Evolutionary conservation across 306 rosid species (phyloP), one percentile per base, ranked within the genome.

Genomic region (Castanea mollissima): DNA sequence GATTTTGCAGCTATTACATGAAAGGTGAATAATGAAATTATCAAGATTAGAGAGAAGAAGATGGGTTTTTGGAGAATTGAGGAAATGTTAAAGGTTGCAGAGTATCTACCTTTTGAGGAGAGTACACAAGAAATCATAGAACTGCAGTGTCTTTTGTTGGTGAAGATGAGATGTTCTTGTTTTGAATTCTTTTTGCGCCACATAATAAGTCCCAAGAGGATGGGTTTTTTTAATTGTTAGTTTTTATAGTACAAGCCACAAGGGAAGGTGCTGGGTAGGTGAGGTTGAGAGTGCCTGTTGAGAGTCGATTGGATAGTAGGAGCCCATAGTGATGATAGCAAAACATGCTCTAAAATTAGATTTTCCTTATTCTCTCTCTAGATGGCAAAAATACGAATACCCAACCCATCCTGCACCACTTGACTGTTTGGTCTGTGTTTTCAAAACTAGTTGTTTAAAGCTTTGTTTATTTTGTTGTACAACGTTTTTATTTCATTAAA

Each of bases 171-270:
- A 20, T 78, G 79, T 75, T 68, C 74, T 60, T 55, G 73, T 74
- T 87, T 80, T 31, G 55, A 74, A 82, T 75, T 34, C 54, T 59
- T 74, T 90, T 62, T 79, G 75, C 82, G 72, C 82, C 79, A 78
- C 77, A 41, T 41, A 41, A 78, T 29, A 73, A 70, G 58, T 14
- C 41, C 23, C 38, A 55, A 55, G 55, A 31, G 35, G 21, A 10
- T 62, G 46, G 32, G 68, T 55, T 76, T 65, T 65, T 34, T 64
- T 8, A 1, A 23, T 74, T 25, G 13, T 19, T 52, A 57, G 32
- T 31, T 73, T 65, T 34, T 18, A 34, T n/a, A 21, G 63, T 14
- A 13, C 7, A 12, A 5, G 12, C 67, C 3, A 52, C 41, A 49
- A 13, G 55, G 11, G 78, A 20, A 38, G 34, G 29, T 78, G 25